A percentile compares a stretch with the other conserved stretches of the same genome.
Conservation (phyloP, 495 filamentous ascomycete species). For the Penicillium riverlandense region DNA sequence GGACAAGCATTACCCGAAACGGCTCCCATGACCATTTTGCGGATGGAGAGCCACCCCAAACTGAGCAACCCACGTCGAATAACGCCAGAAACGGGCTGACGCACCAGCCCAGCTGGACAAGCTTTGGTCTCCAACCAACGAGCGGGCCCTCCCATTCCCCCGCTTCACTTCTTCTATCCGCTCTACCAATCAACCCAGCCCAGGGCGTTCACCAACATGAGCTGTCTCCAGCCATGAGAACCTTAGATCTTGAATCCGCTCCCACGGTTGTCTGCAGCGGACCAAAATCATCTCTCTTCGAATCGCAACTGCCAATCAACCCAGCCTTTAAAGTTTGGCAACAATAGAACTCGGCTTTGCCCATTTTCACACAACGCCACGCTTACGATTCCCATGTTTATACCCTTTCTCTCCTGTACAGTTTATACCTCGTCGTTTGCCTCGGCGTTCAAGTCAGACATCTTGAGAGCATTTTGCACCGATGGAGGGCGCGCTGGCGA, state of each 20-base stretch:
- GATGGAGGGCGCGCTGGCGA: conserved; percentile 16
- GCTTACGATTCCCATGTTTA: no score
- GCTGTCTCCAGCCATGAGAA: no score
- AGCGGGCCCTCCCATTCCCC: neutral
- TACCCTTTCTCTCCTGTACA: conserved; percentile 10
- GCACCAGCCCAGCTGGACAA: neutral
- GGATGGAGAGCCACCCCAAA: no score
- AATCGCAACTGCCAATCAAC: conserved; percentile 32
- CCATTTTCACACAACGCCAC: no score
- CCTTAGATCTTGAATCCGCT: neutral
- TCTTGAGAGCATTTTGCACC: conserved; percentile 15
- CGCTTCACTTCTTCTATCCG: conserved; percentile 9
- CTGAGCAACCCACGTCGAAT: no score
- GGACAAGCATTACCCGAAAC: no score
- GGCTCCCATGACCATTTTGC: no score
- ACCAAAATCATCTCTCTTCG: conserved; percentile 14
- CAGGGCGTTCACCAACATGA: neutral
- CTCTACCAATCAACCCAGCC: conserved; percentile 16
- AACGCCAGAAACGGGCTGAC: neutral
- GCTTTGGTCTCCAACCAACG: neutral
- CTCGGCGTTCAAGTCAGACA: conserved; percentile 12
- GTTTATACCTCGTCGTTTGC: conserved; percentile 17
- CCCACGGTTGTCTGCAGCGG: neutral
- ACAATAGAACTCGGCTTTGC: no score
- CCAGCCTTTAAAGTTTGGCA: conserved; percentile 13